Base-by-base conservation (phyloP, 1,139 yeast genomes). In the Debaryomyces singareniensis region DNA sequence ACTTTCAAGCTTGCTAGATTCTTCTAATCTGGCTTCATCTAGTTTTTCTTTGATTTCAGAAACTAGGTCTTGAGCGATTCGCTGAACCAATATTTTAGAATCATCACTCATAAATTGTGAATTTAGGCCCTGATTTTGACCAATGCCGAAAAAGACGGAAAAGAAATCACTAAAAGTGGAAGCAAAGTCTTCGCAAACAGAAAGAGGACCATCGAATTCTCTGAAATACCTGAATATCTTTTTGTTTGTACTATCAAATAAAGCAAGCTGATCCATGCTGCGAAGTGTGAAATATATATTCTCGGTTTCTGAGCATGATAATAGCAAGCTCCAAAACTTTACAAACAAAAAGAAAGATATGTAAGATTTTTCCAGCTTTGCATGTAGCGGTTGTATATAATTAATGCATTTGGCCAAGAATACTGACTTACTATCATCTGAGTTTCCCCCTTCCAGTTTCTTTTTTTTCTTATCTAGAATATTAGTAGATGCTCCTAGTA, bases 261-360 rank as follows among this genome's bases (percentile, higher is more conserved):
- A 43, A 4, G 45, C 44, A 5, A 45, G 20, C 30, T 55, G 57
- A 28, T 53, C 51, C 25, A 53, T 39, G 26, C 43, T 51, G 15
- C 43, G 46, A 36, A 50, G 61, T 3, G 42, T 39, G n/a, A 48
- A 36, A 29, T 43, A 40, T 12, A 59, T 42, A 15, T 50, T 47
- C 3, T 34, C 35, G 1, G 39, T 28, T 6, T 36, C 39, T 11
- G 45, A 39, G n/a, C 43, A 29, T 6, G 33, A 33, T 13, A 58
- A 37, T 12, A 63, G 38, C 4, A 45, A 33, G 29, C 47, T 48
- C 68, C 69, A 64, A 3, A 61, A 33, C 13, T 40, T 37, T 26
- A 65, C 35, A 35, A 61, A 64, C 1, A 47, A 41, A 2, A 37
- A 34, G 26, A 49, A 45, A 12, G 45, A 33, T 5, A 36, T 28